These are phyloP conservation scores for Kuraishia ogatae DNA, from an alignment of 805 yeast species.

Conservation along the genomic window DNA sequence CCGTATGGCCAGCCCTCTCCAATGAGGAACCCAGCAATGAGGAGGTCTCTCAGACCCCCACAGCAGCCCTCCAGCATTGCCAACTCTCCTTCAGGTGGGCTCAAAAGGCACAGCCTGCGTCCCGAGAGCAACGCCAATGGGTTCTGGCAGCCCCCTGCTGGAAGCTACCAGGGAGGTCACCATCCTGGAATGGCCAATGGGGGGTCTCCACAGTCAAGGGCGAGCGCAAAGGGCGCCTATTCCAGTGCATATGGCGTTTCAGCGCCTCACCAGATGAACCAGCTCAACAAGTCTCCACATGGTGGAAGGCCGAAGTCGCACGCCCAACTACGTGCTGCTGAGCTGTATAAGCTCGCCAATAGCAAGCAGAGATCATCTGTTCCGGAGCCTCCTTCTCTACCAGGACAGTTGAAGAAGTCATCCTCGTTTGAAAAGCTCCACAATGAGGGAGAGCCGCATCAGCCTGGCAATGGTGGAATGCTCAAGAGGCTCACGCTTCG, in stretches of 20 bases:
- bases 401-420: conserved; percentile 18
- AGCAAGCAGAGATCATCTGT: conserved; percentile 19
- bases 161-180: background rate
- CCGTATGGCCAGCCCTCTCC: background rate
- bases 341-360: conserved; percentile 42
- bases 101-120: background rate
- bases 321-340: conserved; percentile 36
- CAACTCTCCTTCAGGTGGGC: conserved; percentile 4
- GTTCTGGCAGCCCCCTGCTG: background rate
- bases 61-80: conserved; percentile 8
- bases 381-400: conserved; percentile 28
- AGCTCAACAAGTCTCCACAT: background rate
- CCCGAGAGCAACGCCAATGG: background rate
- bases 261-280: background rate
- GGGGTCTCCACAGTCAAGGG: background rate
- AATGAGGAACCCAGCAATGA: conserved; percentile 1
- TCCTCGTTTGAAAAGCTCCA: conserved; percentile 49
- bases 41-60: conserved; percentile 11
- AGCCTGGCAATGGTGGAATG: background rate
- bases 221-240: background rate
- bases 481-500: conserved; percentile 5
- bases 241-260: background rate
- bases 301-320: conserved; percentile 10
- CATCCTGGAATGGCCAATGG: background rate
- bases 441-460: background rate